Evolutionary conservation across 208 protist genomes (phyloP), one percentile per base, ranked within the genome.

Genomic region (Wallacemonas sp.): DNA sequence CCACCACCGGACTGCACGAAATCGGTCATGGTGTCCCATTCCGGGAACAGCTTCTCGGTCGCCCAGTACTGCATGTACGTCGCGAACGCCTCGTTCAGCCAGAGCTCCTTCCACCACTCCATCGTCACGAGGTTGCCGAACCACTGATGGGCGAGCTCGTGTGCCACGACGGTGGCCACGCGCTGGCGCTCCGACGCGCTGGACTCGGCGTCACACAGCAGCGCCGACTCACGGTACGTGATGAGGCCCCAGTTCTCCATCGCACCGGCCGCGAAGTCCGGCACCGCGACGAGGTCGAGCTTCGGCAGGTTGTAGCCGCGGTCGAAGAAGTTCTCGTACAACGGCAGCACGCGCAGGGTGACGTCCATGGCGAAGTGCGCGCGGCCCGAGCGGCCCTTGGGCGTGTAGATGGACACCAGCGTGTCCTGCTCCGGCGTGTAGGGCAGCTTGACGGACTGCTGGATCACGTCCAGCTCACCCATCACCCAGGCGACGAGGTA

Each of bases 221-320:
- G 50, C 22, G 86, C 82, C 36, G 81, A 73, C 67, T 99, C 93
- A 48, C 98, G 86, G 69, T 95, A 99, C 7, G 94, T 98, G 57
- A 99, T 87, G 33, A 98, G 81, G 44, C 97, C 96, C 93, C 94
- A 99, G 81, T 99, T 99, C 74, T 99, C 98, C 98, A 99, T 99
- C 31, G 97, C 98, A 23, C 98, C 98, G 10, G 82, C 77, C 28
- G 77, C 82, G 68, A 99, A 99, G 49, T 98, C 89, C 4, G 94
- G 91, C 46, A 99, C 86, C 14, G 97, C 96, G 48, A 99, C 68
- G 38, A 99, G 63, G 76, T 99, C 98, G 61, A 97, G 65, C 72
- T 99, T 99, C 3, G 93, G 77, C 29, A 99, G 77, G 29, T 91
- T 82, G 76, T 98, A 98, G n/a, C 71, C 76, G 28, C 71, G 61